Percentiles rank a stretch among this genome's conserved stretches.
phyloP scores from a whole-genome alignment of 1,284 basidiomycete genomes.

The Leccinum angustisporum region DNA sequence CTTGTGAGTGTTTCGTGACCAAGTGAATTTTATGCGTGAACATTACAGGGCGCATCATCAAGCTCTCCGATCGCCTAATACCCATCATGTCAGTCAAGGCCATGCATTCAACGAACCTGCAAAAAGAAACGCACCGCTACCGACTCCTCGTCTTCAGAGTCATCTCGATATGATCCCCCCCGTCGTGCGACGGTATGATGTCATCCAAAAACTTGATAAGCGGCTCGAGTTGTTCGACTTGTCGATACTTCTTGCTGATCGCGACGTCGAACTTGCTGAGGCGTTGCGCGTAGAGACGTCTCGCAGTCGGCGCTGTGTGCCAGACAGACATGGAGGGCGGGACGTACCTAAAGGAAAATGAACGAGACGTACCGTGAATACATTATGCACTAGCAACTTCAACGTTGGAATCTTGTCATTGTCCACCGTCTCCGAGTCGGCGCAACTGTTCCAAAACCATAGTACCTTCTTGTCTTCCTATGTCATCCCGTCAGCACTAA shows the following conservation, averaged over 20 bases:
- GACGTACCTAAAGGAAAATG: not conserved
- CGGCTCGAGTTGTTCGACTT: slow-evolving; percentile 55
- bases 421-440: slow-evolving; percentile 63
- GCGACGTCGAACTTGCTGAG: slow-evolving; percentile 70
- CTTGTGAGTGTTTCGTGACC: too few species aligned
- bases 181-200: slow-evolving; percentile 53
- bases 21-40: too few species aligned
- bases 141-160: slow-evolving; percentile 40
- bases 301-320: slow-evolving; percentile 65
- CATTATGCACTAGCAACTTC: slow-evolving; percentile 60
- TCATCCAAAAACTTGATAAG: slow-evolving; percentile 69
- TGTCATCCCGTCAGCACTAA: too few species aligned
- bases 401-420: slow-evolving; percentile 66
- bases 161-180: slow-evolving; percentile 45
- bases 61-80: slow-evolving; percentile 47
- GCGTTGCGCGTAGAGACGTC: slow-evolving; percentile 79
- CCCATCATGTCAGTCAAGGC: not conserved
- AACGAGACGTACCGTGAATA: slow-evolving; percentile 52
- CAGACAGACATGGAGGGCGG: not conserved
- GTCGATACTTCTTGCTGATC: slow-evolving; percentile 65
- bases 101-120: not conserved
- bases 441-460: slow-evolving; percentile 72
- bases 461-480: too few species aligned
- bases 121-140: slow-evolving; percentile 41
- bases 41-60: slow-evolving; percentile 29